Evolutionary conservation across 169 alveolate species (phyloP).

Genomic region (Babesia ovata): DNA sequence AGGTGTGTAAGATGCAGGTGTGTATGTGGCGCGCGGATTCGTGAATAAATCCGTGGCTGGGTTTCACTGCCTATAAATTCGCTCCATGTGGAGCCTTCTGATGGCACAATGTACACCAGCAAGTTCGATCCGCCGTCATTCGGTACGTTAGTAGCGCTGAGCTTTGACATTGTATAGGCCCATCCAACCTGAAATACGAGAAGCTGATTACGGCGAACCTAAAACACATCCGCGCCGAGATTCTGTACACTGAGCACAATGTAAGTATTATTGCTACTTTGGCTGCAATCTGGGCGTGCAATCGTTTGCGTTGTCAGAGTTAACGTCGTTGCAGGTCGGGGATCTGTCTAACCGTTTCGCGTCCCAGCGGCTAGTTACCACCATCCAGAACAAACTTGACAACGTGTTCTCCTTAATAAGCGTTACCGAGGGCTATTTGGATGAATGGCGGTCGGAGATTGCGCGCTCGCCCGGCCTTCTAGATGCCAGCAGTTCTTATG

Average conservation of each 20-base stretch:
- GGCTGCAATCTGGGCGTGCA: background rate
- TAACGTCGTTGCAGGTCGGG: constrained; percentile 43
- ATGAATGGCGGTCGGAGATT: constrained; percentile 61
- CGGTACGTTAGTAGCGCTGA: constrained; percentile 18
- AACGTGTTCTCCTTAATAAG: constrained; percentile 60
- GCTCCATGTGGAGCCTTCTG: background rate
- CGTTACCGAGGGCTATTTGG: constrained; percentile 65
- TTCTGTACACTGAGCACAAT: constrained; percentile 65
- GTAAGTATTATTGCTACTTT: constrained; percentile 7
- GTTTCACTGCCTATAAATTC: background rate
- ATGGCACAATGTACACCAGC: constrained; percentile 47
- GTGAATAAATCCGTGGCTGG: background rate
- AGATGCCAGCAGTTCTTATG: constrained; percentile 23
- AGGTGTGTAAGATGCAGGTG: constrained; percentile 24
- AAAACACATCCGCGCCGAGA: constrained; percentile 64
- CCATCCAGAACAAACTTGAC: constrained; percentile 60
- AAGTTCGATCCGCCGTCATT: constrained; percentile 54
- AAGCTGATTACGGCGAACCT: constrained; percentile 60
- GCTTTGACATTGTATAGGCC: constrained; percentile 1
- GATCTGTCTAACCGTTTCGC: constrained; percentile 55
- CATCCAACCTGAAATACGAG: constrained; percentile 56
- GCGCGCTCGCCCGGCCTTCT: constrained; percentile 51
- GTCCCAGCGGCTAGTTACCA: constrained; percentile 42
- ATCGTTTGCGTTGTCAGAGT: background rate
- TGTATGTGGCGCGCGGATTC: constrained; percentile 29